phyloP scores from a whole-genome alignment of 2,329 filamentous ascomycete species.

The Nannizzia gypsea region DNA sequence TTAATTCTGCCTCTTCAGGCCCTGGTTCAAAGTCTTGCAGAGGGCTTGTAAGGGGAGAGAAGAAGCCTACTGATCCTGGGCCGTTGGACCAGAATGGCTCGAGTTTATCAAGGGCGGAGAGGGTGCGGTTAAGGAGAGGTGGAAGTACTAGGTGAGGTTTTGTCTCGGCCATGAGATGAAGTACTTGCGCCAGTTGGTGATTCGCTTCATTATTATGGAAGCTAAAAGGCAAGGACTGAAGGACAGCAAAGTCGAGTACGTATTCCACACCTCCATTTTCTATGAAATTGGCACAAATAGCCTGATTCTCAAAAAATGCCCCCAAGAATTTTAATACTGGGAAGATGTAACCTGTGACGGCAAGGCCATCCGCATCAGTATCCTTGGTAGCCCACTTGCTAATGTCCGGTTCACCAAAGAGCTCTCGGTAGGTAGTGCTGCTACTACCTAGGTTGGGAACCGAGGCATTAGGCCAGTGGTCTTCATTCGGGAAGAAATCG shows the following conservation, averaged over 20 bases:
- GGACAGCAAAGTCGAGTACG: conserved; percentile 69
- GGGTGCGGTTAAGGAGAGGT: conserved; percentile 62
- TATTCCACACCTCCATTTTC: conserved; percentile 69
- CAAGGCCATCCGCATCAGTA: conserved; percentile 39
- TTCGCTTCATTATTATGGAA: conserved; percentile 57
- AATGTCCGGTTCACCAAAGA: conserved; percentile 18
- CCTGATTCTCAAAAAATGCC: conserved; percentile 63
- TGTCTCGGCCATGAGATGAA: conserved; percentile 67
- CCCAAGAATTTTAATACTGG: conserved; percentile 65
- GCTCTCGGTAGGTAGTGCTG: conserved; percentile 4
- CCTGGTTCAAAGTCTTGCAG: conserved; percentile 13
- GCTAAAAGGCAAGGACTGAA: conserved; percentile 66
- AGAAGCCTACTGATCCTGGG: conserved; percentile 47
- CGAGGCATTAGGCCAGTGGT: conserved; percentile 18
- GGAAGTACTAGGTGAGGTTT: conserved; percentile 73
- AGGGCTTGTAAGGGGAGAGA: conserved; percentile 49
- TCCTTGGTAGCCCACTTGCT: conserved; percentile 35
- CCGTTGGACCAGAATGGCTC: conserved; percentile 49
- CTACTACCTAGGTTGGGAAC: conserved; percentile 20
- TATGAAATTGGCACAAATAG: conserved; percentile 62
- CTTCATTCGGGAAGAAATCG: conserved; percentile 18
- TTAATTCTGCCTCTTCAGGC: conserved; percentile 27
- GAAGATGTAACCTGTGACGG: conserved; percentile 58
- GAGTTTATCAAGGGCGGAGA: conserved; percentile 56
- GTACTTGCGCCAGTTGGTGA: conserved; percentile 58